A percentile compares a stretch with the other conserved stretches of the same genome.
phyloP scores from a whole-genome alignment of 176 grass and related monocot species.

The Bolboschoenus planiculmis region DNA sequence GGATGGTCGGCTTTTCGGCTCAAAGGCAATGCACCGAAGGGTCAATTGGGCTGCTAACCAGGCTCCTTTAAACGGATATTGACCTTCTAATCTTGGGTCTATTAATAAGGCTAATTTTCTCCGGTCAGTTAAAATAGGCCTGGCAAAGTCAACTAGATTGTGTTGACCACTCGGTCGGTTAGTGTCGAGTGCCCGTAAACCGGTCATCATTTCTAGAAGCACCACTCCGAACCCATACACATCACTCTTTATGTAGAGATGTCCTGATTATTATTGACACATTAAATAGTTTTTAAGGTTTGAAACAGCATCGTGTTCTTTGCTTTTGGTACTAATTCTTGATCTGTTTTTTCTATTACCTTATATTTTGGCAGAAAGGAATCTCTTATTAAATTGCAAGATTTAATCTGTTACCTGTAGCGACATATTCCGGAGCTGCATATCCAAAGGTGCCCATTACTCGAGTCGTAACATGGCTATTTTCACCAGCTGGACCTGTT shows the following conservation, averaged over 20 bases:
- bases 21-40: constrained; percentile 38
- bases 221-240: constrained; percentile 80
- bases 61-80: constrained; percentile 45
- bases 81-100: constrained; percentile 61
- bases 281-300: not conserved
- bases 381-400: not conserved
- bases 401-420: constrained; percentile 30
- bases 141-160: constrained; percentile 54
- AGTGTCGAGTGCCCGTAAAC: constrained; percentile 59
- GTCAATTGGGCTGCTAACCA: constrained; percentile 47
- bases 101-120: constrained; percentile 38
- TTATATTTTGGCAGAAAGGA: not conserved
- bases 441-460: constrained; percentile 27
- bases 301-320: not conserved
- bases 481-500: constrained; percentile 34
- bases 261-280: constrained; percentile 30
- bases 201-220: constrained; percentile 60
- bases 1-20: constrained; percentile 56
- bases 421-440: constrained; percentile 47
- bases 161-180: constrained; percentile 40
- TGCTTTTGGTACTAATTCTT: not conserved
- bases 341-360: not conserved
- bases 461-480: constrained; percentile 30
- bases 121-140: constrained; percentile 46
- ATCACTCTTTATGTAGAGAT: constrained; percentile 78